Conservation (phyloP, 2,329 filamentous ascomycete genomes). For the Zasmidium angulare region DNA sequence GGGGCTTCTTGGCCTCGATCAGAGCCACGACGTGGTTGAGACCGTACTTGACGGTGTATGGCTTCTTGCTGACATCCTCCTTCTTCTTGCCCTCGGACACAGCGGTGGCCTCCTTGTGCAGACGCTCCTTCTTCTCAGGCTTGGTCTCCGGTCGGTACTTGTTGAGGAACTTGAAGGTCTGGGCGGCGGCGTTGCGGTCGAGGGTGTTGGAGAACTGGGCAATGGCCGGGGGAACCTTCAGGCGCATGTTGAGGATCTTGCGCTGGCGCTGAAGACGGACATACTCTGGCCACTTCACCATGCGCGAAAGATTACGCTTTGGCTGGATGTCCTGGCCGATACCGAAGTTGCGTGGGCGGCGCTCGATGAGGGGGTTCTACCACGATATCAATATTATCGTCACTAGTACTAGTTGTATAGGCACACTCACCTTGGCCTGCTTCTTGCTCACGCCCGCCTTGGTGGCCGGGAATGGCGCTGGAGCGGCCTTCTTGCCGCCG, state of each 20-base stretch:
- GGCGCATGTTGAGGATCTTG: conserved; percentile 96
- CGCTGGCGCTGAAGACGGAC: conserved; percentile 93
- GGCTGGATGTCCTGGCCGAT: conserved; percentile 99
- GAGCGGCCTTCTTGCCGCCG: conserved; percentile 90
- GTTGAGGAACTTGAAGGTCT: conserved; percentile 99
- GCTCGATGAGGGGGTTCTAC: conserved; percentile 99
- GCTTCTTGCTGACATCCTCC: conserved; percentile 99
- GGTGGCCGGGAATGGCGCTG: conserved; percentile 92
- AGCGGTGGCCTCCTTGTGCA: conserved; percentile 96
- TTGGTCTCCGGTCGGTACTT: conserved; percentile 99
- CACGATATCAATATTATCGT: conserved; percentile 14
- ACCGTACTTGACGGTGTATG: conserved; percentile 98
- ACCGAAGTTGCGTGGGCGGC: conserved; percentile 94
- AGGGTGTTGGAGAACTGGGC: conserved; percentile 97
- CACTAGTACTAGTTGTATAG: background rate
- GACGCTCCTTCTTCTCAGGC: conserved; percentile 99
- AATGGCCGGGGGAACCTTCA: conserved; percentile 97
- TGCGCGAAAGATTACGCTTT: conserved; percentile 89
- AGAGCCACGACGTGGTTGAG: conserved; percentile 98
- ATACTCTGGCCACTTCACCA: conserved; percentile 99
- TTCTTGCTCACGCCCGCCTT: conserved; percentile 90
- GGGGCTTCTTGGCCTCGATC: conserved; percentile 99
- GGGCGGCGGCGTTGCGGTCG: conserved; percentile 93
- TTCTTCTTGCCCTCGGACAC: conserved; percentile 99
- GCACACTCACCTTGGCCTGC: conserved; percentile 82